Evolutionary conservation across 306 rosid genomes (phyloP), one percentile per base, ranked within the genome.

Genomic region (Lathyrus tuberosus): DNA sequence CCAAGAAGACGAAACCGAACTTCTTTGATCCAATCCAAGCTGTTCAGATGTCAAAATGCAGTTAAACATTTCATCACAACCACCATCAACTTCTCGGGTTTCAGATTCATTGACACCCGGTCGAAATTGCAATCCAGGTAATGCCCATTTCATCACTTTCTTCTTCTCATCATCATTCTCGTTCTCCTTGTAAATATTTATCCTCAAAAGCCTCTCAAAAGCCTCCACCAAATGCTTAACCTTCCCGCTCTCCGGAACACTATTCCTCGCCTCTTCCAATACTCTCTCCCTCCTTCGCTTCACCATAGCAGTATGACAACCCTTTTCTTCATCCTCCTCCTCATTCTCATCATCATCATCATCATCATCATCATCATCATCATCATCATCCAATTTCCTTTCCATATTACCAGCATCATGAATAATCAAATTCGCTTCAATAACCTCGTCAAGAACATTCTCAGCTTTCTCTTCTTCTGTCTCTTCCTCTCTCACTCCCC

Each of bases 211-310:
- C 73, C 73, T 91, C 95, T 95, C 99, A 62, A 95, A 95, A 2
- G 99, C 99, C 70, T 80, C 77, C 8, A 91, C 96, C 85, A 95
- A 77, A 77, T 89, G 92, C 96, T 71, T 81, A 40, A 95, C 99
- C 67, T 65, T 86, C 49, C 99, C 99, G 63, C 65, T 70, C 49
- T 87, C 95, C 12, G 97, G 97, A 15, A 85, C 82, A 56, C 92
- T 91, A 17, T 78, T 83, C 78, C 99, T 83, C 4, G 96, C 97
- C 33, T 86, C 90, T 77, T 94, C 96, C 76, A 94, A 14, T 54
- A 94, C 33, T 80, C 70, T 87, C 31, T 86, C 86, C 66, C 99
- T 86, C 74, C 86, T 80, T 4, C 97, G 71, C 78, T 95, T 95
- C 47, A 83, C 69, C 5, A 77, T 82, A 6, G 88, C 71, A 65